These are phyloP conservation scores for Trichoderma citrinoviride DNA, from an alignment of 2,329 filamentous ascomycete species.

Conservation along the genomic window DNA sequence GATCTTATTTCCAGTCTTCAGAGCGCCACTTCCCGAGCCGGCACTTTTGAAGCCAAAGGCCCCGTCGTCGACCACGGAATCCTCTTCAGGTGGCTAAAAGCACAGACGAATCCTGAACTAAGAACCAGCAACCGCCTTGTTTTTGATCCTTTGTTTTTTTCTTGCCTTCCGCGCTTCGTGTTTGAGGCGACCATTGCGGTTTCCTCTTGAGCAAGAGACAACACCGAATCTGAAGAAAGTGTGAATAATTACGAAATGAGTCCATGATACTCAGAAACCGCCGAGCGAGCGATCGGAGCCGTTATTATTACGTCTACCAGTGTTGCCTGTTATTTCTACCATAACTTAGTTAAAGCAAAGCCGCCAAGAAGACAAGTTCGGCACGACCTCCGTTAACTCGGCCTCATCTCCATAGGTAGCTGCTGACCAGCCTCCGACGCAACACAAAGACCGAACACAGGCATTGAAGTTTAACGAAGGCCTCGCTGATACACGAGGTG, in stretches of 20 bases:
- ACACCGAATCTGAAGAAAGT: not conserved
- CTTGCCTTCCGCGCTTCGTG: not conserved
- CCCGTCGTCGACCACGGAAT: not conserved
- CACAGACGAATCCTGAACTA: slow-evolving; percentile 6
- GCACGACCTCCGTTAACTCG: not conserved
- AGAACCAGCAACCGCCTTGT: not conserved
- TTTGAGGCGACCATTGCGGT: not conserved
- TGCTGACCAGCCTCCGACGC: not conserved
- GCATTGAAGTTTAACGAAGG: not conserved
- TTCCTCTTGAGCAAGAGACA: not conserved
- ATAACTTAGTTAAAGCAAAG: no score
- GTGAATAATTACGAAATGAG: not conserved
- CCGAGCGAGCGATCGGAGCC: not conserved
- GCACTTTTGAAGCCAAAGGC: not conserved
- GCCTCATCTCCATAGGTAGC: not conserved
- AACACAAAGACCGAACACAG: not conserved
- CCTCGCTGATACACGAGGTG: slow-evolving; percentile 7
- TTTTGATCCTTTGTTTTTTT: not conserved
- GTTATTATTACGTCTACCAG: not conserved
- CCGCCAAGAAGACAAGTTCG: not conserved
- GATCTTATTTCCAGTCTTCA: not conserved
- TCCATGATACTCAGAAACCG: not conserved
- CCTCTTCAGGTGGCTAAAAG: not conserved
- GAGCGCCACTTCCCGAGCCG: not conserved
- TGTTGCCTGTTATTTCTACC: not conserved